Evolutionary conservation across 2,329 filamentous ascomycete genomes (phyloP).

Genomic region (Colletotrichum salicis): DNA sequence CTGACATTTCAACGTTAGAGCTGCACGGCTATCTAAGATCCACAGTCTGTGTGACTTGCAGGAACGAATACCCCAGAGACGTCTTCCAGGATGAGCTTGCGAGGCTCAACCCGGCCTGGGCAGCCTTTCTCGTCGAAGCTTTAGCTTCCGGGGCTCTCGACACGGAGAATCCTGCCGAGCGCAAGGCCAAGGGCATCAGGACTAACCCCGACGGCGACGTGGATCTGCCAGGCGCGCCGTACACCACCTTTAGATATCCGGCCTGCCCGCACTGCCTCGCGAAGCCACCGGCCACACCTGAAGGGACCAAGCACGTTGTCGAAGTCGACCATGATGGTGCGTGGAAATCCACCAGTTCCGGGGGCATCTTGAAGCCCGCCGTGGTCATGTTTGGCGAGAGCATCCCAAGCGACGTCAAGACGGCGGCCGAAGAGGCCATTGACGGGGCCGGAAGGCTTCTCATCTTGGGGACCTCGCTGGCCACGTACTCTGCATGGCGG

Average conservation of each 20-base stretch:
- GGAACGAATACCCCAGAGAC: slow-evolving; percentile 74
- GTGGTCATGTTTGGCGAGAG: slow-evolving; percentile 98
- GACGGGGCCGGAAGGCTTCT: slow-evolving; percentile 80
- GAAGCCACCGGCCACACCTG: slow-evolving; percentile 65
- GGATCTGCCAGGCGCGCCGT: slow-evolving; percentile 86
- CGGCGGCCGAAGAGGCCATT: slow-evolving; percentile 80
- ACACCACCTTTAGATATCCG: slow-evolving; percentile 90
- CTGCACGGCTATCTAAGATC: slow-evolving; percentile 90
- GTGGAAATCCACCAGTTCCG: slow-evolving; percentile 72
- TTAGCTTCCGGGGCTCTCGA: slow-evolving; percentile 79
- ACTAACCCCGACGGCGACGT: slow-evolving; percentile 96
- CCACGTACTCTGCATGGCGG: slow-evolving; percentile 95
- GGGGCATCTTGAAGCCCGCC: slow-evolving; percentile 88
- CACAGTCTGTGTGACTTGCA: slow-evolving; percentile 83
- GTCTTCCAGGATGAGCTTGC: slow-evolving; percentile 81
- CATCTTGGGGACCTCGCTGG: slow-evolving; percentile 87
- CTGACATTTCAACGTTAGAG: slow-evolving; percentile 79
- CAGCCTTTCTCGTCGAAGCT: slow-evolving; percentile 77
- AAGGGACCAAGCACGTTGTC: slow-evolving; percentile 68
- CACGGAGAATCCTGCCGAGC: slow-evolving; percentile 79
- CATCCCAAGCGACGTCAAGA: slow-evolving; percentile 76
- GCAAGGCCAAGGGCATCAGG: slow-evolving; percentile 75
- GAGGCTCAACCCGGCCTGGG: slow-evolving; percentile 87
- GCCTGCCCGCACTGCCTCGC: slow-evolving; percentile 84
- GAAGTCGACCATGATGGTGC: slow-evolving; percentile 84